Conservation (phyloP, 768 basidiomycete species). For the Lentinula guzmanii region DNA sequence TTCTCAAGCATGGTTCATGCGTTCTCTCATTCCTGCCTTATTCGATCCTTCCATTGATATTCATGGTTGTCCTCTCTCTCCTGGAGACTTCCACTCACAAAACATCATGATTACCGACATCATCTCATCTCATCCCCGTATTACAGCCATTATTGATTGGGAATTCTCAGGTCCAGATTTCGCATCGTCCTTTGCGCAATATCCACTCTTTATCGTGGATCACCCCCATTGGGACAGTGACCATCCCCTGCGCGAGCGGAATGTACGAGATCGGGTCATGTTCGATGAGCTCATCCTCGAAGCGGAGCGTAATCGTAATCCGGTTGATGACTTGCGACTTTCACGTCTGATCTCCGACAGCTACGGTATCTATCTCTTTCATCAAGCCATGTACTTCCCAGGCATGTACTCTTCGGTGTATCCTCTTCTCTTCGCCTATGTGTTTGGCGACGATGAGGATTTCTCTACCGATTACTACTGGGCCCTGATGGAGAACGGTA, state of each 20-base stretch:
- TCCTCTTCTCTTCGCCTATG: conserved; percentile 4
- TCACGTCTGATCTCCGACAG: neutral
- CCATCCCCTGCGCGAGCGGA: conserved; percentile 5
- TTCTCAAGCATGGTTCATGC: conserved; percentile 9
- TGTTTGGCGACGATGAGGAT: conserved; percentile 6
- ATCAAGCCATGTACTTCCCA: conserved; percentile 1
- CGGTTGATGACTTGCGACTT: neutral
- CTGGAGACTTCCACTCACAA: conserved; percentile 17
- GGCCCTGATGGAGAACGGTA: conserved; percentile 6
- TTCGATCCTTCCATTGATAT: conserved; percentile 10
- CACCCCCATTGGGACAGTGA: conserved; percentile 7
- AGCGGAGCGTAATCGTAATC: conserved; percentile 1
- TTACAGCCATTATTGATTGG: conserved; percentile 15
- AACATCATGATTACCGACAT: conserved; percentile 14
- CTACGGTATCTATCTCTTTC: conserved; percentile 6
- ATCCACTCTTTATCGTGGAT: conserved; percentile 8
- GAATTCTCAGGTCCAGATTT: conserved; percentile 12
- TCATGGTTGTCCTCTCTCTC: conserved; percentile 12
- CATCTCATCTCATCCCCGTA: conserved; percentile 3
- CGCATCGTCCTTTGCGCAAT: conserved; percentile 3
- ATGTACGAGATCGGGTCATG: conserved; percentile 6
- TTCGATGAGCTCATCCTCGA: conserved; percentile 5
- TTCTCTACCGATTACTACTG: conserved; percentile 5
- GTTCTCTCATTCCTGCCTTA: conserved; percentile 5
- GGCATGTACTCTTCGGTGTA: conserved; percentile 4